Evolutionary conservation across 2,329 filamentous ascomycete species (phyloP), one percentile per base, ranked within the genome.

Genomic region (Chaetomiaceae sp.): DNA sequence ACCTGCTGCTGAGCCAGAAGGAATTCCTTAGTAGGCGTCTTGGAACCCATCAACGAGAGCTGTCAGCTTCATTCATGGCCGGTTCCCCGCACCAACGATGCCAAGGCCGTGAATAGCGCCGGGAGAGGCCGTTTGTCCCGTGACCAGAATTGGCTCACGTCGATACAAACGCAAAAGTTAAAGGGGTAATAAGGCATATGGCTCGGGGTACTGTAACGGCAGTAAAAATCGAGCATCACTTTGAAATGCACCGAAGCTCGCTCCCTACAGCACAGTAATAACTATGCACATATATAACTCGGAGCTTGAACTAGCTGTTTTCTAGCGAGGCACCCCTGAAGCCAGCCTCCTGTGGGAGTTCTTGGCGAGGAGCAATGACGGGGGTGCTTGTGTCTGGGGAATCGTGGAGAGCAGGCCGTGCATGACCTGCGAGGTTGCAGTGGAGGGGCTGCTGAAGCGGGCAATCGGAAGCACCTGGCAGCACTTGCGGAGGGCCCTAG

Each of bases 381-480:
- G 25, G 25, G 25, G 25, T 5, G 9, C n/a, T n/a, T n/a, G n/a
- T n/a, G 9, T 9, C 40, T 50, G 29, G 47, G 47, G 37, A 36
- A 27, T 29, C 3, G 21, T 30, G 23, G 30, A 45, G 43, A 14
- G 7, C 8, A 18, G n/a, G n/a, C n/a, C n/a, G n/a, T n/a, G n/a
- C 36, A 18, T 21, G 48, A 50, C 48, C 48, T 23, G 32, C 27
- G 13, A 30, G 41, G 48, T 50, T 51, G 27, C 41, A 38, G 34
- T 32, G 45, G 25, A n/a, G 36, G 21, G 29, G 13, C 16, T 37
- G 34, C 5, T 5, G 4, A 18, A n/a, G 32, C 37, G 47, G 47
- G 47, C 47, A 49, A 53, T 53, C 50, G 43, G 50, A 51, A 40
- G 48, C 41, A n/a, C 40, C 32, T 37, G 21, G 20, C 21, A 36